Evolutionary conservation across 2,329 filamentous ascomycete genomes (phyloP), one percentile per base, ranked within the genome.

Genomic region (Aureobasidium sp.): DNA sequence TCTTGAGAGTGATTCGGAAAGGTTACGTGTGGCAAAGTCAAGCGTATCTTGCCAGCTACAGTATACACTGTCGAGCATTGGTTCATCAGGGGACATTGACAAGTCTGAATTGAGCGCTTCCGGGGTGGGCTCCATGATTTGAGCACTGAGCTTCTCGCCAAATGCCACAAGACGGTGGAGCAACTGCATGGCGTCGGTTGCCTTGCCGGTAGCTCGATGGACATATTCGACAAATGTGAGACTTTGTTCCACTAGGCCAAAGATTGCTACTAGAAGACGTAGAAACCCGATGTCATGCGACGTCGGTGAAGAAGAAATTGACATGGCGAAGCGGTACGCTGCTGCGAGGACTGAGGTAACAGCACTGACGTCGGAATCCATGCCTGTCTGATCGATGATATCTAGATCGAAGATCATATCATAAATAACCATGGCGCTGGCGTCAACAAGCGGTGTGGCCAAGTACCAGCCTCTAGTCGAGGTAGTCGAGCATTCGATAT

Each of bases 401-500:
- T 79, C 73, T 2, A 84, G 65, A 48, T 78, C 74, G 64, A 78
- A 77, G 1, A 81, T 66, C 55, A 83, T 64, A 8, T 77, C 73
- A 5, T 74, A 67, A 7, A 83, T 72, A 0, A 79, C 74, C 6
- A 71, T 69, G 0, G 71, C 71, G 15, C 78, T 72, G 1, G 81
- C 79, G 53, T 80, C 73, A 29, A 86, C 68, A 7, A 86, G 74
- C 0, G 84, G 84, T 20, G 74, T 67, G 5, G 78, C 77, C 4
- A 85, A 70, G 20, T 85, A 74, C 77, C 82, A 84, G 2, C 79
- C 79, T 27, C 73, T 73, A 3, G 73, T 66, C 15, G 76, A 78
- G 15, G 68, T 71, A 56, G 84, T 77, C 0, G 78, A 72, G 1
- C 69, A 70, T 65, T 81, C 77, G 29, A 86, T 73, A 68, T 86